phyloP scores from a whole-genome alignment of 1,139 yeast genomes.

The Nadsonia commutata region DNA sequence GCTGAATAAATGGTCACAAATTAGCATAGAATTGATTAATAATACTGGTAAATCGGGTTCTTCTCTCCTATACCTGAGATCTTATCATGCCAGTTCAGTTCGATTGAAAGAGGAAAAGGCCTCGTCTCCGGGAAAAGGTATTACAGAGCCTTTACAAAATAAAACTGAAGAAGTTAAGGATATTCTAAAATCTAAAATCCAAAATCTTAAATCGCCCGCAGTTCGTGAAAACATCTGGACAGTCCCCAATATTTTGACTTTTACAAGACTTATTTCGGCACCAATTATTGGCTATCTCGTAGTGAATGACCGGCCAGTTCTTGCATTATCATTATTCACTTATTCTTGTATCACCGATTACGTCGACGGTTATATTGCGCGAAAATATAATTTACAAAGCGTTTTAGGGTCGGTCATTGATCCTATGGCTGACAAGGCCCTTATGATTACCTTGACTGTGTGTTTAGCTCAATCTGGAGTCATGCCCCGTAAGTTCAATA shows the following conservation, averaged over 20 bases:
- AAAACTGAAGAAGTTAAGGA: conserved; percentile 6
- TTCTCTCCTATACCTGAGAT: background rate
- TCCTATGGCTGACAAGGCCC: conserved; percentile 86
- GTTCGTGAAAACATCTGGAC: conserved; percentile 49
- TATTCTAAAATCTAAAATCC: conserved; percentile 1
- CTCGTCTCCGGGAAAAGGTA: background rate
- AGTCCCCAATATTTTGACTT: conserved; percentile 70
- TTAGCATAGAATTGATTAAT: background rate
- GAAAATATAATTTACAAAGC: conserved; percentile 61
- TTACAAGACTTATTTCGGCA: conserved; percentile 62
- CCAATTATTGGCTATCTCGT: conserved; percentile 77
- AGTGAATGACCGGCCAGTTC: conserved; percentile 40
- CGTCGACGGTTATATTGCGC: conserved; percentile 81
- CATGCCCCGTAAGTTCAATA: conserved; percentile 26
- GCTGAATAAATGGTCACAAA: no score
- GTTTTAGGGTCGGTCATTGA: conserved; percentile 84
- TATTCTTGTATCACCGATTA: conserved; percentile 86
- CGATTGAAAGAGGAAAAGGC: background rate
- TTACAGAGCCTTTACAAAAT: background rate
- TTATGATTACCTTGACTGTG: conserved; percentile 76
- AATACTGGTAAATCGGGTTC: background rate
- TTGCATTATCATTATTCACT: conserved; percentile 59
- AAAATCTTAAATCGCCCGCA: conserved; percentile 1
- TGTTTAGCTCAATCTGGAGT: conserved; percentile 57
- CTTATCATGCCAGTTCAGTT: background rate